These are phyloP conservation scores for Fonsecaea multimorphosa DNA, from an alignment of 2,329 filamentous ascomycete genomes.

Conservation along the genomic window DNA sequence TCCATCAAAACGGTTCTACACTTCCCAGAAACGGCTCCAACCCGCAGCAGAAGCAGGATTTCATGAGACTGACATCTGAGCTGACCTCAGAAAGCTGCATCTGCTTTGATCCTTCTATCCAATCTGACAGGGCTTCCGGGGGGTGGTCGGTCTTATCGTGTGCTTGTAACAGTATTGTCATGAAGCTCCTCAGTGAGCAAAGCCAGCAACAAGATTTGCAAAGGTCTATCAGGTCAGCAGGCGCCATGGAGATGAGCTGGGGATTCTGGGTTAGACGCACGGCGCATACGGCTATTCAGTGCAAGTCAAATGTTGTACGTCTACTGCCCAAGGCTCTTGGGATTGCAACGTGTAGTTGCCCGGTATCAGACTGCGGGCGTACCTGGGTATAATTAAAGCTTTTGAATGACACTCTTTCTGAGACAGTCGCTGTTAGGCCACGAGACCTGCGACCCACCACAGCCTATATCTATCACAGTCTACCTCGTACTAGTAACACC, in stretches of 20 bases:
- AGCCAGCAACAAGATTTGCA: neutral
- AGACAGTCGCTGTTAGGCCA: too few species aligned
- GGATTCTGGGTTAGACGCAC: neutral
- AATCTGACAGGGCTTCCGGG: neutral
- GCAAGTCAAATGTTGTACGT: neutral
- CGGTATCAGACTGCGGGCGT: neutral
- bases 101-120: neutral
- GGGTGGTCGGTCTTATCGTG: neutral
- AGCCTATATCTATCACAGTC: too few species aligned
- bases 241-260: neutral
- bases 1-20: neutral
- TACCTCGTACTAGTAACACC: too few species aligned
- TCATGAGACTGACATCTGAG: neutral
- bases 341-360: neutral
- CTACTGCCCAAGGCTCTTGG: neutral
- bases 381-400: neutral
- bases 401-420: neutral
- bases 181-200: neutral
- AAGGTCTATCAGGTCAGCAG: neutral
- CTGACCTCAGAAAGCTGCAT: neutral
- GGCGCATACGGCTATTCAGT: neutral
- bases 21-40: neutral
- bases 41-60: neutral
- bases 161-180: neutral
- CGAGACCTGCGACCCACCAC: too few species aligned